Base-by-base conservation (phyloP, 116 monocot genomes). In the Zostera marina region DNA sequence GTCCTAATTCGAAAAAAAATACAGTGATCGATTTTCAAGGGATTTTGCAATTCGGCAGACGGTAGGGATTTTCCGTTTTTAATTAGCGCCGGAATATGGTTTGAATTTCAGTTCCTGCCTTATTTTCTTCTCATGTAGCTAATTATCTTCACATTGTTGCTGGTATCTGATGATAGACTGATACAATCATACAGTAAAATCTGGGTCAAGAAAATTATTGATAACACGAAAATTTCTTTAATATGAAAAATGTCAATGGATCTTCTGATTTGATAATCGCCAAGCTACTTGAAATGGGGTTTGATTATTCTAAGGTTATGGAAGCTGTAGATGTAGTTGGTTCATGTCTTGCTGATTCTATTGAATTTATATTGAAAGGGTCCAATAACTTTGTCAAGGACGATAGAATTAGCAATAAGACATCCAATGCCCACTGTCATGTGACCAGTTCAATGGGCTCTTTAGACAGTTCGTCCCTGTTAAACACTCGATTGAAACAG, bases 201-300 rank as follows among this genome's bases (percentile, higher is more conserved):
- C 32, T 32, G 32, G 51, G 9, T 19, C 3, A 51, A 51, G 20
- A 16, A 19, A 21, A 19, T 7, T 32, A 6, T 54, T 12, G 23
- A 13, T 54, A 14, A 54, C 9, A 32, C 16, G n/a, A 17, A 9
- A 43, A 43, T 47, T 61, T n/a, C 10, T 60, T 8, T 41, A 61
- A 10, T 20, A 81, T 87, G 82, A 69, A 58, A 53, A 72, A 14
- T 52, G 41, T 51, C 63, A 70, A 74, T 55, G 44, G 54, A 25
- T 77, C 69, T 52, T 11, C 68, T 54, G 98, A 98, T 70, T 63
- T 63, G 24, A 59, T 89, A 11, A 74, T 86, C 45, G 85, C 86
- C 7, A 74, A 85, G 70, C 58, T 98, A 52, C 46, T 90, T 41
- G 76, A 86, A 41, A 98, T 98, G 90, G 98, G 98, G 7, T 98